A percentile compares a stretch with the other conserved stretches of the same genome.
Evolutionary conservation across 139 green algal genomes (phyloP).

Genomic region (Coelastrella sp.): DNA sequence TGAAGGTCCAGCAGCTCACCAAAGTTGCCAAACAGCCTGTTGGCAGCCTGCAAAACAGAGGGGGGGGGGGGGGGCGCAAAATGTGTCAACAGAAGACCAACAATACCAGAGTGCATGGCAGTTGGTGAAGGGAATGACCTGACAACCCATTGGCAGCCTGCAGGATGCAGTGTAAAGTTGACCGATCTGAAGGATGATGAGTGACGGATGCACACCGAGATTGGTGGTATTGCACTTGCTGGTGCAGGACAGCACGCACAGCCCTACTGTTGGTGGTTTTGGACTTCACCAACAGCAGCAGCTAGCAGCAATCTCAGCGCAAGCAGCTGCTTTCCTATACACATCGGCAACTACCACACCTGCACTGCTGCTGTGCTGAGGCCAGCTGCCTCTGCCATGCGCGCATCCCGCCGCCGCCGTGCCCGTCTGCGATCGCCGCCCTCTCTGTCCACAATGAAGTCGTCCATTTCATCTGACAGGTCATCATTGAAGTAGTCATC

Average conservation of each 20-base stretch:
- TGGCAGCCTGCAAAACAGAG: background rate
- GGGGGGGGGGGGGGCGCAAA: too few relatives aligned
- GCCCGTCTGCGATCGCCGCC: conserved; percentile 52
- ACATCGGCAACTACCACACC: conserved; percentile 33
- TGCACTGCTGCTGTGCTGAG: conserved; percentile 68
- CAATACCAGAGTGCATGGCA: background rate
- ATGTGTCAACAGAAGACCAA: background rate
- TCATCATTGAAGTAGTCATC: conserved; percentile 63
- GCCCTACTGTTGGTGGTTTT: too few relatives aligned
- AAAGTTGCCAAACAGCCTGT: conserved; percentile 50
- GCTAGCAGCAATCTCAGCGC: too few relatives aligned
- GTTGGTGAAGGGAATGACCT: background rate
- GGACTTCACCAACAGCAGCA: background rate
- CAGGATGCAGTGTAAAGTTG: background rate
- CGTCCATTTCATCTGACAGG: conserved; percentile 77
- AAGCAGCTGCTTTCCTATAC: too few relatives aligned
- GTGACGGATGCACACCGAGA: too few relatives aligned
- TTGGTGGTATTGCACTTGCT: too few relatives aligned
- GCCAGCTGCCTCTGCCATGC: conserved; percentile 38
- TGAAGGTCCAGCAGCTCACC: conserved; percentile 50
- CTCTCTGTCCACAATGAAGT: conserved; percentile 92
- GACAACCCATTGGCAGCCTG: background rate
- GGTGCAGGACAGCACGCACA: background rate
- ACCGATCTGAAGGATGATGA: too few relatives aligned
- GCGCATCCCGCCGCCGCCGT: conserved; percentile 19